A percentile compares a stretch with the other conserved stretches of the same genome.
Conservation (phyloP, 352 stramenopile species). For the Thalassiosira ordinaria region DNA sequence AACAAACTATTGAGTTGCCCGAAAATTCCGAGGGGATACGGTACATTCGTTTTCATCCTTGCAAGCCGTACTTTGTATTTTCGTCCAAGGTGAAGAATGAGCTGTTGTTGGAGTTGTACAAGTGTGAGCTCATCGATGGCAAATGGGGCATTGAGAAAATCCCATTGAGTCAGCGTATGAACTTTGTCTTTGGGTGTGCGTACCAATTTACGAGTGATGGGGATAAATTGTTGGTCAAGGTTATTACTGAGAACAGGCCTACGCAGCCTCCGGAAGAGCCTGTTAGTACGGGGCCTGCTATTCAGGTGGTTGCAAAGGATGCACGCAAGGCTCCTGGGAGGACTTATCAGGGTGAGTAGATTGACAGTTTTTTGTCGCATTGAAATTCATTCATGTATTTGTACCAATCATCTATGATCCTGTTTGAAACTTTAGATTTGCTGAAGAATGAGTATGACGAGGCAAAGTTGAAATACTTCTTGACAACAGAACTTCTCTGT, state of each 20-base stretch:
- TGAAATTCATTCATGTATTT: not conserved
- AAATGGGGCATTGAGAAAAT: constrained; percentile 34
- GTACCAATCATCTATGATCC: too few species aligned
- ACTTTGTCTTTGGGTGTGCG: constrained; percentile 40
- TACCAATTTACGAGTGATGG: constrained; percentile 47
- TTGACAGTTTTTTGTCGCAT: not conserved
- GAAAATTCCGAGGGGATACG: constrained; percentile 47
- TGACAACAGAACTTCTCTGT: constrained; percentile 39
- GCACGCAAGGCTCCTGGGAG: constrained; percentile 49
- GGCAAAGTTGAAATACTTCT: constrained; percentile 47
- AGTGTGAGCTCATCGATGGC: constrained; percentile 27
- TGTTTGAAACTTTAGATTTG: too few species aligned
- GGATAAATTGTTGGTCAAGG: constrained; percentile 40
- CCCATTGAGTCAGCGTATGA: constrained; percentile 39
- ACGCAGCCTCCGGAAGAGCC: constrained; percentile 16
- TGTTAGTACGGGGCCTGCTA: constrained; percentile 37
- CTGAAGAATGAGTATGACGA: constrained; percentile 59
- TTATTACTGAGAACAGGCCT: constrained; percentile 16
- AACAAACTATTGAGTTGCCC: constrained; percentile 28
- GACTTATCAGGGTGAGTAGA: constrained; percentile 51
- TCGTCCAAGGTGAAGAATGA: constrained; percentile 51
- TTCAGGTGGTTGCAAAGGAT: constrained; percentile 44
- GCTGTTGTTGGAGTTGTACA: constrained; percentile 44
- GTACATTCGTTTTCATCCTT: constrained; percentile 49
- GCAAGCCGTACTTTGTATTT: constrained; percentile 46